These are phyloP conservation scores for Actinomucor elegans DNA, from an alignment of 371 early-diverging fungal genomes.

Conservation along the genomic window DNA sequence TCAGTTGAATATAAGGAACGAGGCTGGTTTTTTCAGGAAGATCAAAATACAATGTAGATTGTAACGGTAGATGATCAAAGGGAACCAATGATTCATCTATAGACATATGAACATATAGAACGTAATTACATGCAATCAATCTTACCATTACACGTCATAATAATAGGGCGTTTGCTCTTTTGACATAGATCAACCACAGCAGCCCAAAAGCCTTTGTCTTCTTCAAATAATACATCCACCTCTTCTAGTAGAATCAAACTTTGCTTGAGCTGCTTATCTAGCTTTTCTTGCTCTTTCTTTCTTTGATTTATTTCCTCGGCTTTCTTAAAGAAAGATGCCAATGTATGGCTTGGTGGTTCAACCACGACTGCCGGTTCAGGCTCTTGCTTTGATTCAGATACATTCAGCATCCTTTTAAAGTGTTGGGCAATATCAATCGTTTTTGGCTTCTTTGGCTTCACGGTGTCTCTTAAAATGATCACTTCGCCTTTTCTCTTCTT, in stretches of 20 bases:
- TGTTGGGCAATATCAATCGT: conserved; percentile 23
- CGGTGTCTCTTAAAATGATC: conserved; percentile 11
- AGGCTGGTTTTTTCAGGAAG: conserved; percentile 17
- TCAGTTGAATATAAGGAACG: conserved; percentile 30
- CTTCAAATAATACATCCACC: conserved; percentile 78
- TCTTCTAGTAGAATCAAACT: conserved; percentile 78
- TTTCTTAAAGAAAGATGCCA: background rate
- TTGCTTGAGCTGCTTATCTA: conserved; percentile 31
- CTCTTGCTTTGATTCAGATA: background rate
- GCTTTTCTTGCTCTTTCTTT: background rate
- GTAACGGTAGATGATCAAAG: conserved; percentile 22
- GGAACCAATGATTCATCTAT: conserved; percentile 30
- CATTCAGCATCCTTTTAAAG: conserved; percentile 15
- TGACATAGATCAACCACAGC: conserved; percentile 65
- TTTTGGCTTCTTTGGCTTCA: conserved; percentile 10
- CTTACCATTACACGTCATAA: conserved; percentile 76
- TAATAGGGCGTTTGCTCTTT: conserved; percentile 74
- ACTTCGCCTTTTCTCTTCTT: conserved; percentile 10
- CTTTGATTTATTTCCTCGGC: background rate
- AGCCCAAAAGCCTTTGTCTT: conserved; percentile 80
- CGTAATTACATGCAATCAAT: no score
- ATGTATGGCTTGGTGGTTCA: background rate
- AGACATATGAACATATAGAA: no score
- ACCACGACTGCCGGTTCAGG: background rate
- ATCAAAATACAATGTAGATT: conserved; percentile 18